phyloP scores from a whole-genome alignment of 768 basidiomycete genomes.

The Russula earlei region DNA sequence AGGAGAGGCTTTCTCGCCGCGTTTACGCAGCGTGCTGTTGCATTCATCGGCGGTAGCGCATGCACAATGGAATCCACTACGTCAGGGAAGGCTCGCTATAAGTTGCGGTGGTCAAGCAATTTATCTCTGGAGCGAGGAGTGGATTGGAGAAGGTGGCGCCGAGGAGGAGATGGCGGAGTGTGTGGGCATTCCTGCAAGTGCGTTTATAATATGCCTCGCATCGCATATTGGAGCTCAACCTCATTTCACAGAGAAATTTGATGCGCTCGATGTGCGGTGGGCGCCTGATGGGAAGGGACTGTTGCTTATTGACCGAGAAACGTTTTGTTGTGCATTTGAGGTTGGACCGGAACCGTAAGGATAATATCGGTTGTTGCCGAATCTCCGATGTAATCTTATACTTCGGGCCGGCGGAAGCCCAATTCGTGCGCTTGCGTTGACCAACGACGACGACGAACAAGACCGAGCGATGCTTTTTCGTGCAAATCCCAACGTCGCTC shows the following conservation, averaged over 20 bases:
- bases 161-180: slow-evolving; percentile 82
- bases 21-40: slow-evolving; percentile 54
- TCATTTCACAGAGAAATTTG: slow-evolving; percentile 49
- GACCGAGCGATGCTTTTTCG: slow-evolving; percentile 17
- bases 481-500: slow-evolving; percentile 11
- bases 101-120: slow-evolving; percentile 60
- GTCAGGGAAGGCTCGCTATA: slow-evolving; percentile 57
- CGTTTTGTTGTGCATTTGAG: slow-evolving; percentile 46
- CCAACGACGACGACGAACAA: slow-evolving; percentile 9
- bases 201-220: slow-evolving; percentile 27
- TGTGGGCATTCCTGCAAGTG: slow-evolving; percentile 79
- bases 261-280: slow-evolving; percentile 63
- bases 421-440: not conserved
- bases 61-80: slow-evolving; percentile 78
- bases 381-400: not conserved
- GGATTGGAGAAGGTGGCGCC: slow-evolving; percentile 45
- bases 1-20: slow-evolving; percentile 47
- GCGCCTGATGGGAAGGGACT: slow-evolving; percentile 81
- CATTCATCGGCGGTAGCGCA: slow-evolving; percentile 55
- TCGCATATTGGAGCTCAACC: too few species aligned
- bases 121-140: slow-evolving; percentile 80
- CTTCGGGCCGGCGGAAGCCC: slow-evolving; percentile 1
- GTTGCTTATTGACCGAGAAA: slow-evolving; percentile 61
- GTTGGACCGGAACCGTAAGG: too few species aligned
- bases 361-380: slow-evolving; percentile 10